phyloP scores from a whole-genome alignment of 176 grass and related monocot species.

The bread wheat (Triticum aestivum) region DNA sequence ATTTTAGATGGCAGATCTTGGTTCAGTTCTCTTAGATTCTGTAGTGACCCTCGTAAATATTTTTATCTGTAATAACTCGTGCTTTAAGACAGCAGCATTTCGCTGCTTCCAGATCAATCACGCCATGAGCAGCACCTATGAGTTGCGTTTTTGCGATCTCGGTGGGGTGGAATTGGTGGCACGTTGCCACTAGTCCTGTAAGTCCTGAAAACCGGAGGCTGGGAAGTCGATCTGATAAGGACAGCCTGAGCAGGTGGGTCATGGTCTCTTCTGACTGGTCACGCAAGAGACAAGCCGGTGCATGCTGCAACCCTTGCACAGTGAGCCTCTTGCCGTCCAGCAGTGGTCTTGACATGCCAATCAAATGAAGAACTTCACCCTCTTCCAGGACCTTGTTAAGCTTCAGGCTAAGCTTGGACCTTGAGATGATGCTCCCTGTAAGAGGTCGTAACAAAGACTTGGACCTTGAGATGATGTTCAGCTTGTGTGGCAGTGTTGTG shows the following conservation, averaged over 20 bases:
- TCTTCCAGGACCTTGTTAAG: not conserved
- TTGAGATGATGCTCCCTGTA: not conserved
- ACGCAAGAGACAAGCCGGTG: not conserved
- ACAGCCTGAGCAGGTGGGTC: not conserved
- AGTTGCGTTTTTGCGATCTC: not conserved
- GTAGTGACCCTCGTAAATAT: not conserved
- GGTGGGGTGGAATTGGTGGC: not conserved
- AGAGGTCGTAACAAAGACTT: not conserved
- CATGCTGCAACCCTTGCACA: not conserved
- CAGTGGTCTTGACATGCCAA: not conserved
- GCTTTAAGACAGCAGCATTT: not conserved
- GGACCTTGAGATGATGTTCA: not conserved
- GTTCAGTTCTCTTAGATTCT: not conserved
- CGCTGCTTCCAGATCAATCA: slow-evolving; percentile 1
- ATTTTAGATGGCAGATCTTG: not conserved
- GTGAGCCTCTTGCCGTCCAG: not conserved
- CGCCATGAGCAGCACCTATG: not conserved
- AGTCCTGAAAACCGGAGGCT: not conserved
- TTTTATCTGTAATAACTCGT: not conserved
- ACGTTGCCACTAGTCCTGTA: not conserved
- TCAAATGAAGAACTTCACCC: slow-evolving; percentile 2
- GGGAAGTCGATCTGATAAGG: not conserved
- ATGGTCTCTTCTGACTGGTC: not conserved
- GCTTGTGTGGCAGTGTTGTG: not conserved
- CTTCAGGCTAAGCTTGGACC: not conserved